Percentiles rank a stretch among this genome's conserved stretches.
phyloP scores from a whole-genome alignment of 2,329 filamentous ascomycete species.

The Chrysoporthe austroafricana region DNA sequence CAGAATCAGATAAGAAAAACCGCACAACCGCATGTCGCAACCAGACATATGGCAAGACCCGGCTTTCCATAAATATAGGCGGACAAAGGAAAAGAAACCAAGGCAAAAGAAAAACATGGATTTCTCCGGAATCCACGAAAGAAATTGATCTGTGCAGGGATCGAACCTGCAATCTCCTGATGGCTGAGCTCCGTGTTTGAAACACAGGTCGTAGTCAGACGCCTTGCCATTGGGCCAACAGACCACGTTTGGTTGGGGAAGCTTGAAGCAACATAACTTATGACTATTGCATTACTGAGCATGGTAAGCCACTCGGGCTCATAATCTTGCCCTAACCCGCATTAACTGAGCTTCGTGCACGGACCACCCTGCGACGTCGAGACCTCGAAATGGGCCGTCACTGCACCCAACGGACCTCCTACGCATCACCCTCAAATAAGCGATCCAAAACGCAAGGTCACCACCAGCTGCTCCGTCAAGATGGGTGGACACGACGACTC shows the following conservation, averaged over 20 bases:
- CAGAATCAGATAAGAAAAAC: too few relatives aligned
- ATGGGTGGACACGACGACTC: slow-evolving; percentile 29
- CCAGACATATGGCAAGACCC: too few relatives aligned
- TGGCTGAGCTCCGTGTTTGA: slow-evolving; percentile 9
- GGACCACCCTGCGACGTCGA: slow-evolving; percentile 11
- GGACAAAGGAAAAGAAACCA: background rate
- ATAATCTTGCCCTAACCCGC: background rate
- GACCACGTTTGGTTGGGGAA: background rate
- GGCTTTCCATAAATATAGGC: background rate
- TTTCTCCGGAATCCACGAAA: background rate
- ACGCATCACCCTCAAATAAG: slow-evolving; percentile 24
- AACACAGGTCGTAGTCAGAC: slow-evolving; percentile 45
- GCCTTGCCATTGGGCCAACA: slow-evolving; percentile 47
- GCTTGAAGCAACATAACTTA: accelerated
- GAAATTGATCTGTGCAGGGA: slow-evolving; percentile 26
- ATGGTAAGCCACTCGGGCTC: too few relatives aligned
- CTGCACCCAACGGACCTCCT: slow-evolving; percentile 1
- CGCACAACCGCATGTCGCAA: too few relatives aligned
- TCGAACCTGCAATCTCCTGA: slow-evolving; percentile 32
- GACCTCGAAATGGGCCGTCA: slow-evolving; percentile 1
- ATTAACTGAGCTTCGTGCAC: background rate
- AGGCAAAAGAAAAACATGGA: background rate
- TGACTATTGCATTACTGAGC: background rate
- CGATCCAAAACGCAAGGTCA: slow-evolving; percentile 33
- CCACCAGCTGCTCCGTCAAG: slow-evolving; percentile 34